Conservation (phyloP, 2,329 filamentous ascomycete genomes). For the Stemphylium beticola region DNA sequence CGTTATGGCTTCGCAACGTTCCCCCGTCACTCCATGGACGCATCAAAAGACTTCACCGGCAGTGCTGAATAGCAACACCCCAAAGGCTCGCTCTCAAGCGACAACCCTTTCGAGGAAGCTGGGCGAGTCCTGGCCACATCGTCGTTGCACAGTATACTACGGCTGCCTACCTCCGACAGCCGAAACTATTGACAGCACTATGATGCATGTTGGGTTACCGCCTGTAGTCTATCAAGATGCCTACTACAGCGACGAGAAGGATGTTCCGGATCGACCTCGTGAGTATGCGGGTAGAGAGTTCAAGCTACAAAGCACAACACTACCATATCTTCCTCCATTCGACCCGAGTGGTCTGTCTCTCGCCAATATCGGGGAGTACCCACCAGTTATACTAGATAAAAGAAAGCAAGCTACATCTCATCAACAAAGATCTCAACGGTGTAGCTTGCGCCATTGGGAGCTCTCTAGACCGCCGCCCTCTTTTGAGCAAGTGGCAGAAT, state of each 20-base stretch:
- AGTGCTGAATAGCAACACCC: slow-evolving; percentile 19
- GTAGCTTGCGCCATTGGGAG: slow-evolving; percentile 76
- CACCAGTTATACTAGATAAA: slow-evolving; percentile 57
- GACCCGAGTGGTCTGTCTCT: slow-evolving; percentile 66
- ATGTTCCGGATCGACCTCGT: slow-evolving; percentile 76
- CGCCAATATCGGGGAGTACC: slow-evolving; percentile 63
- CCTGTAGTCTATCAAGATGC: slow-evolving; percentile 82
- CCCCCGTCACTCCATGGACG: slow-evolving; percentile 42
- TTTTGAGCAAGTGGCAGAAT: slow-evolving; percentile 70
- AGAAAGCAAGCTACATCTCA: slow-evolving; percentile 59
- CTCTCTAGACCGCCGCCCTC: slow-evolving; percentile 74
- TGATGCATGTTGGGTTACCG: slow-evolving; percentile 65
- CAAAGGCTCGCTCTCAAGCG: slow-evolving; percentile 24
- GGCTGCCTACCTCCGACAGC: slow-evolving; percentile 50
- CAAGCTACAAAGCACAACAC: slow-evolving; percentile 72
- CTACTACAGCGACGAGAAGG: slow-evolving; percentile 81
- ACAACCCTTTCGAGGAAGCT: slow-evolving; percentile 25
- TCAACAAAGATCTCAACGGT: slow-evolving; percentile 61
- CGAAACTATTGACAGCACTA: slow-evolving; percentile 60
- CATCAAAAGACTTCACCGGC: slow-evolving; percentile 36
- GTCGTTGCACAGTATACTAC: slow-evolving; percentile 42
- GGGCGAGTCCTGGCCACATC: slow-evolving; percentile 25
- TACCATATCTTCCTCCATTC: slow-evolving; percentile 83
- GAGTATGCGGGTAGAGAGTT: slow-evolving; percentile 92
- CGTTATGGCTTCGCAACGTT: slow-evolving; percentile 21